These are phyloP conservation scores for Aspergillus floridensis DNA, from an alignment of 2,329 filamentous ascomycete species.

Conservation along the genomic window DNA sequence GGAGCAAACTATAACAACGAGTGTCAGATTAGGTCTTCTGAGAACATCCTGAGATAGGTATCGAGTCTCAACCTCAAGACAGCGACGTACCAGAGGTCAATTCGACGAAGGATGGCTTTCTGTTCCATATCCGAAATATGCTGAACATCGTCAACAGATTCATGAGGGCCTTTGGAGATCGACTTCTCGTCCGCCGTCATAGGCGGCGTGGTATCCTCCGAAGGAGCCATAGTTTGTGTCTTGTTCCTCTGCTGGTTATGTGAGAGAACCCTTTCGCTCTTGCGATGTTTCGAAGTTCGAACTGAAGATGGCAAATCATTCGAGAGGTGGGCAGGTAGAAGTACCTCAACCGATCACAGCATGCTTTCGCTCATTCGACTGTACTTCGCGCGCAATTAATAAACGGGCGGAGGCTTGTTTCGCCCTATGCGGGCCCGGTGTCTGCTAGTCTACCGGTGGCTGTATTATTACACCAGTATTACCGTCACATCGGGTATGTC, in stretches of 20 bases:
- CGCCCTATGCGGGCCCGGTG: neutral
- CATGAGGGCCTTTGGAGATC: neutral
- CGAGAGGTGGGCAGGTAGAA: too few relatives aligned
- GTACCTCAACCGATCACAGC: too few relatives aligned
- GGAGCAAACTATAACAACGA: neutral
- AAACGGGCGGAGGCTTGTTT: neutral
- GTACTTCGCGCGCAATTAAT: too few relatives aligned
- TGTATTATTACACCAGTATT: neutral
- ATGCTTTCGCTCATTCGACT: too few relatives aligned
- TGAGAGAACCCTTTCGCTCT: too few relatives aligned
- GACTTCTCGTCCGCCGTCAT: neutral
- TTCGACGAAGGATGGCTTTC: constrained; percentile 5
- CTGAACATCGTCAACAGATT: neutral
- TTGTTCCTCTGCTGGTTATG: too few relatives aligned
- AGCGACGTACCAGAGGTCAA: constrained; percentile 4
- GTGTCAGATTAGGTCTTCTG: too few relatives aligned
- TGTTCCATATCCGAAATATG: neutral
- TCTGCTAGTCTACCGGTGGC: constrained; percentile 1
- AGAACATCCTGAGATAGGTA: neutral
- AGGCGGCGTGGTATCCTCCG: neutral
- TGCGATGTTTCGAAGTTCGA: too few relatives aligned
- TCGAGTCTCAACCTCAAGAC: too few relatives aligned
- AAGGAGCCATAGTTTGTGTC: neutral
- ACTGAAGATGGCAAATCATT: too few relatives aligned
- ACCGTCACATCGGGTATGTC: constrained; percentile 1